Base-by-base conservation (phyloP, 768 basidiomycete genomes). In the Hygrophorus pudorinus region DNA sequence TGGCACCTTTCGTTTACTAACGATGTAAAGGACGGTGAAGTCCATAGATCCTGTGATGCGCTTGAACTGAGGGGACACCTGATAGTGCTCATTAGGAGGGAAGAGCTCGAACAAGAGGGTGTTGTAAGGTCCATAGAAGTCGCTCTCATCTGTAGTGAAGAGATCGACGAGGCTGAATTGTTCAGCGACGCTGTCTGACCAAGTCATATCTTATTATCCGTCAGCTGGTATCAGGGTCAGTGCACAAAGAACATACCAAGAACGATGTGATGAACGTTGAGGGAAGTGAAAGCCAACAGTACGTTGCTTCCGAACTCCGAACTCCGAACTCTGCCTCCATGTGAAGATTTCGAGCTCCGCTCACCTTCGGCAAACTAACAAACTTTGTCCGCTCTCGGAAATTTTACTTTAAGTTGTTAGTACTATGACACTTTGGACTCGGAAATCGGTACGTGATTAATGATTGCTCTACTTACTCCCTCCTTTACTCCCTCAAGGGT, bases 21-120 rank as follows among this genome's bases (percentile, higher is more conserved):
- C 36, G 24, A 51, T 43, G 30, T 42, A 51, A 27, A 47, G 29
- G 16, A 48, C n/a, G 30, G 46, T 46, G 44, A 51, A 51, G 39
- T 53, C 51, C 28, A 48, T 34, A 39, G 51, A n/a, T n/a, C n/a
- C n/a, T n/a, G n/a, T n/a, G n/a, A n/a, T n/a, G n/a, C n/a, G n/a
- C n/a, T n/a, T n/a, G n/a, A n/a, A n/a, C n/a, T n/a, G n/a, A 3
- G 37, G 44, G 20, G 31, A 17, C 13, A 45, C 36, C 37, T 33
- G 17, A 33, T 39, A 45, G 24, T 45, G 44, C 10, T 45, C 24
- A 18, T 20, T 30, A 28, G 37, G 12, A 45, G 44, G 36, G 36
- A 45, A 45, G 37, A 45, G 44, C 11, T 45, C 8, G 13, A 17
- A 36, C 11, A 44, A 31, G 32, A 44, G 44, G 18, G 37, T 39